Base-by-base conservation (phyloP, 176 grass and related monocot species). In the Musa schizocarpa region DNA sequence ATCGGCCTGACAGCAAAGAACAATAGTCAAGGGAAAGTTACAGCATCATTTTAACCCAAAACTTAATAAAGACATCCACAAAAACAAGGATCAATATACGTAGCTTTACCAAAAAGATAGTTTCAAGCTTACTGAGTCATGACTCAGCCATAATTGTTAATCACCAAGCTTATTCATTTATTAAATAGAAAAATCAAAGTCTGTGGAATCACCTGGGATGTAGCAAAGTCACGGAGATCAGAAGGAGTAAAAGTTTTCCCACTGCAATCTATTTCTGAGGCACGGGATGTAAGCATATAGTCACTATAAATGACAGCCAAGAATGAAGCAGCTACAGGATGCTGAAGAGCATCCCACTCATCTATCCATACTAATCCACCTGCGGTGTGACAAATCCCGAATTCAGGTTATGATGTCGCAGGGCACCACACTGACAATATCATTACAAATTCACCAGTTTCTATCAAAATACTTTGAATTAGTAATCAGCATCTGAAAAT, bases 301-400 rank as follows among this genome's bases (percentile, higher is more conserved):
- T 99, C 95, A 23, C 95, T 99, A 58, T 94, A 99, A 82, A 99
- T 81, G 72, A 94, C 75, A 74, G 90, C 78, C 61, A 99, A 87
- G 81, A 99, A 99, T 62, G 95, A 88, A 65, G 95, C 82, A 58
- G 92, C 92, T 49, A 88, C 77, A 52, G 86, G 80, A 78, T 99
- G 95, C 74, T 99, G 95, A 27, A 99, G 86, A 81, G 95, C 87
- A 81, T 99, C 87, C 90, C 91, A 99, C 16, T 75, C 63, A 26
- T 85, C 85, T 79, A 99, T 86, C 95, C 95, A 99, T 50, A 99
- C 72, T 81, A 99, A 89, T 1, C 95, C 95, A 80, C 88, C 95
- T 99, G 78, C 68, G 81, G 24, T 56, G 23, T 57, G 73, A 86
- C 54, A 69, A 70, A 43, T 43, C 1, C 13, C 21, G 74, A 65